Percentiles rank a stretch among this genome's conserved stretches.
Conservation (phyloP, 495 filamentous ascomycete species). For the Penicillium psychrofluorescens region DNA sequence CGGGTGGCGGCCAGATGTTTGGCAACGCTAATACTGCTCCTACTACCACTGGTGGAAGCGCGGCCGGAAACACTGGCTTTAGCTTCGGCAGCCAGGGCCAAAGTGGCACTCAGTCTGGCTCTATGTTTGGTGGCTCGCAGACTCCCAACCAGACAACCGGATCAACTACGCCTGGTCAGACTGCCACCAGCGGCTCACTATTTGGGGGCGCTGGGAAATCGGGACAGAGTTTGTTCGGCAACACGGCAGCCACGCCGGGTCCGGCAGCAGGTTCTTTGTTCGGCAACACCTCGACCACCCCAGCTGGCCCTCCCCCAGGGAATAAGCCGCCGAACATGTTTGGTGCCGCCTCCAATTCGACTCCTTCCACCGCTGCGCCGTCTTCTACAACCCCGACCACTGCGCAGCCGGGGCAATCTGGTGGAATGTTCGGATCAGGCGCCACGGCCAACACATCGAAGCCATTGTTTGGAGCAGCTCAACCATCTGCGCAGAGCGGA, state of each 20-base stretch:
- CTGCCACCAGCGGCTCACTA: slow-evolving; percentile 26
- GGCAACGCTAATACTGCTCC: slow-evolving; percentile 19
- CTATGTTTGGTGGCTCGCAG: slow-evolving; percentile 22
- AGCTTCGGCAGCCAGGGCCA: slow-evolving; percentile 32
- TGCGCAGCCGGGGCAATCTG: slow-evolving; percentile 20
- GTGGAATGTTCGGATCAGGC: slow-evolving; percentile 26
- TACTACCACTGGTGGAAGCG: slow-evolving; percentile 9
- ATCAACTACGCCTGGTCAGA: slow-evolving; percentile 24
- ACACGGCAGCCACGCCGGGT: slow-evolving; percentile 27
- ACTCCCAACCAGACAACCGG: slow-evolving; percentile 37
- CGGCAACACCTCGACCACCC: slow-evolving; percentile 51
- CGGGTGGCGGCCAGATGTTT: slow-evolving; percentile 27
- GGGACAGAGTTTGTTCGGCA: slow-evolving; percentile 32
- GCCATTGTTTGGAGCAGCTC: slow-evolving; percentile 24
- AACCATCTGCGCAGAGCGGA: slow-evolving; percentile 19
- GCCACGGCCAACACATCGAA: slow-evolving; percentile 9
- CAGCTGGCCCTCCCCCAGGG: slow-evolving; percentile 53
- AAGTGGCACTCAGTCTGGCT: slow-evolving; percentile 15
- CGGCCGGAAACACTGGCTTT: slow-evolving; percentile 26
- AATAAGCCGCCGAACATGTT: slow-evolving; percentile 31
- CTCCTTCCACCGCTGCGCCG: slow-evolving; percentile 14
- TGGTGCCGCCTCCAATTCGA: slow-evolving; percentile 16
- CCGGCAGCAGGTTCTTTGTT: slow-evolving; percentile 35
- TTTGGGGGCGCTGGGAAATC: slow-evolving; percentile 40
- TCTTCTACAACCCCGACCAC: slow-evolving; percentile 22